Conservation (phyloP, 2,329 filamentous ascomycete species). For the Teratosphaeriaceae sp. region DNA sequence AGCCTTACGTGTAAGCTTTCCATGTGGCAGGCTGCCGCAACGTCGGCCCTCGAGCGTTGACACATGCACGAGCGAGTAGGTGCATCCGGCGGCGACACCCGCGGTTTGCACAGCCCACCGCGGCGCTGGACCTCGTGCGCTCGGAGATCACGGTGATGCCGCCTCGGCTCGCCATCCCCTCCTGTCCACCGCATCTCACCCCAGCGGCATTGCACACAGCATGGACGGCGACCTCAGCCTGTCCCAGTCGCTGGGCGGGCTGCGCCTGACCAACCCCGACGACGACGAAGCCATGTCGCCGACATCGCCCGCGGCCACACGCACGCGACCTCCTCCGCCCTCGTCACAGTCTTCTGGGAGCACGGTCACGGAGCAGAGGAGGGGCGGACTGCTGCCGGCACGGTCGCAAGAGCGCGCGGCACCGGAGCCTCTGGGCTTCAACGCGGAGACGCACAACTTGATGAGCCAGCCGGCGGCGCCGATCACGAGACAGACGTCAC, state of each 20-base stretch:
- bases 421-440: conserved; percentile 34
- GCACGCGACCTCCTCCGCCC: conserved; percentile 16
- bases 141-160: conserved; percentile 4
- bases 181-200: conserved; percentile 9
- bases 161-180: conserved; percentile 11
- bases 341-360: conserved; percentile 30
- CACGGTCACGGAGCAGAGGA: conserved; percentile 33
- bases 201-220: conserved; percentile 19
- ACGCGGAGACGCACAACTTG: conserved; percentile 33
- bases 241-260: conserved; percentile 82
- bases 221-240: conserved; percentile 94
- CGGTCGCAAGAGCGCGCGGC: conserved; percentile 29
- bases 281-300: conserved; percentile 47
- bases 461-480: conserved; percentile 7
- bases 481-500: conserved; percentile 17
- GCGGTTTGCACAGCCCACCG: no score
- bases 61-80: no score
- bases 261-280: conserved; percentile 96
- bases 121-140: neutral
- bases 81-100: no score
- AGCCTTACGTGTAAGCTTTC: no score
- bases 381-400: conserved; percentile 29
- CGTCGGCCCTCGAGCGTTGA: no score
- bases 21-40: no score
- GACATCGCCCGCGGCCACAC: conserved; percentile 14